Base-by-base conservation (phyloP, 108 stramenopile species). In the Seminavis robusta region DNA sequence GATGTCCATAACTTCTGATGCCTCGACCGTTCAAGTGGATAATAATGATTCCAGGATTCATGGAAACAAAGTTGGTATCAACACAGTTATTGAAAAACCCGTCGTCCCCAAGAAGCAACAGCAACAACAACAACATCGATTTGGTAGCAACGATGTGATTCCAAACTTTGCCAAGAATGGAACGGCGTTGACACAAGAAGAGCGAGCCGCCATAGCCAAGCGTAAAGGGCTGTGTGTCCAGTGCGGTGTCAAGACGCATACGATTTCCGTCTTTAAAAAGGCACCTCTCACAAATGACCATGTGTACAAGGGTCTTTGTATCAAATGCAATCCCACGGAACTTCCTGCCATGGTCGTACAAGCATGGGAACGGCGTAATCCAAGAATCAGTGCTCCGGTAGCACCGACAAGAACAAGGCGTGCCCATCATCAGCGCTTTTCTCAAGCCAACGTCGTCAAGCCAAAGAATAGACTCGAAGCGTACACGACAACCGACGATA, bases 171-270 rank as follows among this genome's bases (percentile, higher is more conserved):
- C 48, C 10, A 54, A 56, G 34, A 60, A 61, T 33, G 73, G 73
- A 30, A 66, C 57, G n/a, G 65, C 58, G 20, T 50, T 67, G 16
- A 43, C 33, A 19, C 44, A 51, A 20, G 61, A 67, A 41, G 51
- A 74, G 26, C 73, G 73, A 1, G 55, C 52, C 27, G 31, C 34
- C 1, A 62, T 68, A 6, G 73, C 73, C 1, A 52, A 39, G 31
- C 23, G 55, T 17, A 50, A 50, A 26, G 73, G 73, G 1, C 36
- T 66, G 32, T 74, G 73, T 32, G 15, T 66, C 20, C 50, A 45
- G 21, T 74, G 73, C 43, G 73, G 73, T 36, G 53, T 56, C 20
- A 63, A 49, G 43, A 74, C 66, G n/a, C 73, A 74, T 47, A 16
- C 38, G 4, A 38, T 57, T 24, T 58, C 52, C 39, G 21, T 62